Conservation (phyloP, 1,284 basidiomycete genomes). For the Ustilago trichophora region DNA sequence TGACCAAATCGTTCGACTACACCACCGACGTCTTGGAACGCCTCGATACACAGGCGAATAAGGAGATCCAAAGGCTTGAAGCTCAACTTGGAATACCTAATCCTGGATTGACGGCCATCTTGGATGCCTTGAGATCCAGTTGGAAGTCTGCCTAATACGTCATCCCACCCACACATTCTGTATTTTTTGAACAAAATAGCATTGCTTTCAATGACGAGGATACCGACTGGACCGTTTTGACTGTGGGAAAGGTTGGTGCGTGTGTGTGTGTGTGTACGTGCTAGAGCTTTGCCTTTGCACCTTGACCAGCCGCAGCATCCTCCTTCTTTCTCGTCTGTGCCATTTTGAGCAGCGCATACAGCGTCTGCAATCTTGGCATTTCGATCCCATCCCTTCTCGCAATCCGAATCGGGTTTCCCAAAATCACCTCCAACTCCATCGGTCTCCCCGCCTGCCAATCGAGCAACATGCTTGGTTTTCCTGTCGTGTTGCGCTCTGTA, state of each 20-base stretch:
- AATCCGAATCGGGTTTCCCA: conserved; percentile 64
- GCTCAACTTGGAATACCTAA: conserved; percentile 28
- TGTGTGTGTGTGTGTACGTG: too few species aligned
- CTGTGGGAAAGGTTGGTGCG: too few species aligned
- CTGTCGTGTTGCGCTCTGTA: conserved; percentile 67
- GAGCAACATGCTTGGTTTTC: conserved; percentile 68
- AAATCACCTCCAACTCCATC: conserved; percentile 68
- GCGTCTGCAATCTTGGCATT: conserved; percentile 68
- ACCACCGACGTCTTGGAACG: conserved; percentile 55
- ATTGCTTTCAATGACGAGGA: too few species aligned
- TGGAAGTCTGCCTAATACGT: conserved; percentile 33
- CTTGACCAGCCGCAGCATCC: too few species aligned
- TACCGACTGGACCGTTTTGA: too few species aligned
- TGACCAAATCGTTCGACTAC: conserved; percentile 60
- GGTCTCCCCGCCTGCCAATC: conserved; percentile 67
- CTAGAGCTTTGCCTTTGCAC: too few species aligned
- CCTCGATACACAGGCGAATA: conserved; percentile 47
- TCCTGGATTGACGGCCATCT: conserved; percentile 38
- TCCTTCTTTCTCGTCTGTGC: conserved; percentile 60
- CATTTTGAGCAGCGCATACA: conserved; percentile 68
- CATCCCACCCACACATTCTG: too few species aligned
- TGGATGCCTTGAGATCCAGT: conserved; percentile 42
- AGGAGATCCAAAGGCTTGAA: conserved; percentile 48
- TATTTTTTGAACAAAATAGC: too few species aligned
- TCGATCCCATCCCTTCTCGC: conserved; percentile 65